Base-by-base conservation (phyloP, 805 yeast species). In the Metschnikowia continentalis region DNA sequence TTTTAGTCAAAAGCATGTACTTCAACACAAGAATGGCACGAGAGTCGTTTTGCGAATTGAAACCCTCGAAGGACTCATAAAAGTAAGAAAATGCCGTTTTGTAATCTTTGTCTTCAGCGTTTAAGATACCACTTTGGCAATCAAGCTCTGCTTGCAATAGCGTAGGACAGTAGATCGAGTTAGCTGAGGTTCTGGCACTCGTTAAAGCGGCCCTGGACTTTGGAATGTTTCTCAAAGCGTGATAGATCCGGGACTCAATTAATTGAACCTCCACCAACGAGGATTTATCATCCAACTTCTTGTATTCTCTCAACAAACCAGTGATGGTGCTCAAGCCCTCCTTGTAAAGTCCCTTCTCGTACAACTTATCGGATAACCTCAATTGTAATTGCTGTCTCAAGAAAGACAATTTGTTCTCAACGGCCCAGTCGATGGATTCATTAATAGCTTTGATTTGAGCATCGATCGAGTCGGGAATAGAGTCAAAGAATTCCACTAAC, bases 171-270 rank as follows among this genome's bases (percentile, higher is more conserved):
- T 91, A 95, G 47, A 94, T 89, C 20, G 97, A 81, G 68, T 94
- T 95, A n/a, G 99, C 99, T 2, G 96, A 86, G 0, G 99, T 94
- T 69, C 98, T 82, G 1, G 99, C 97, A 43, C 96, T 84, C 2
- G 98, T 90, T 61, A 94, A 77, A 2, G 97, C 84, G 6, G 98
- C 97, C 61, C 88, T 82, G 5, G 96, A 81, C 71, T 92, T 94
- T 5, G 97, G 87, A 61, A 88, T 79, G 68, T 94, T 94, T 67
- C 97, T 82, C 61, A 94, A 76, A 26, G 96, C 90, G 67, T 91
- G 96, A 68, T 86, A 94, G 38, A 89, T 90, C 63, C 90, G 86
- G 19, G 94, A 79, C 68, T 94, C 98, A 56, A 94, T 79, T 57
- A 94, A 74, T 70, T 94, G 98, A 35, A 94, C 97, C 68, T 94